A percentile compares a stretch with the other conserved stretches of the same genome.
These are phyloP conservation scores for Teunomyces tritomae DNA, from an alignment of 805 yeast species.

Conservation along the genomic window DNA sequence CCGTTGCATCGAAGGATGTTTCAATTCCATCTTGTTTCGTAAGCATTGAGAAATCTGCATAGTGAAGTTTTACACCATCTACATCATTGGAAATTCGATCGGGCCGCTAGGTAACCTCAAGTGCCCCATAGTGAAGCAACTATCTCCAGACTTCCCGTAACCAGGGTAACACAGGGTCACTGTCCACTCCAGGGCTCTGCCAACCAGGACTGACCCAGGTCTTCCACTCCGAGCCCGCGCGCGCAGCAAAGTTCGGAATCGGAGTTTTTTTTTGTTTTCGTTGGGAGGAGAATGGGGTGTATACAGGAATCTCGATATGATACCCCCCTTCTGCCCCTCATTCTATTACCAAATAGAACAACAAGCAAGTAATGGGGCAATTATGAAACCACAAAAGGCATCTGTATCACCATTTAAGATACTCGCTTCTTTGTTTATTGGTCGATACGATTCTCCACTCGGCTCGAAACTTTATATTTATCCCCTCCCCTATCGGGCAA, in stretches of 20 bases:
- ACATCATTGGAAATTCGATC: not conserved
- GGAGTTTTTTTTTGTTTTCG: constrained; percentile 7
- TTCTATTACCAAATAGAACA: not conserved
- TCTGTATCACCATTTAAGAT: not conserved
- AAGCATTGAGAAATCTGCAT: not conserved
- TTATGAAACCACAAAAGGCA: too few species aligned
- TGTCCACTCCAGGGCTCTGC: not conserved
- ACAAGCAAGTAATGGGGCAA: too few species aligned
- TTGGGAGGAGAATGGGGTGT: not conserved
- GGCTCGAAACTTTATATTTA: not conserved
- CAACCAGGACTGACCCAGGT: not conserved
- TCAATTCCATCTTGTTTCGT: not conserved
- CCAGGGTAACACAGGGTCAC: not conserved
- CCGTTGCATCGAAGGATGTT: not conserved
- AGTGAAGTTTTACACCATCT: not conserved
- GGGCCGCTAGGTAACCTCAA: not conserved
- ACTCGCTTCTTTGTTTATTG: too few species aligned
- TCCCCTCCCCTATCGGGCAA: not conserved
- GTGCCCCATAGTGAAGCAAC: not conserved
- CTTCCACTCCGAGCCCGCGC: constrained; percentile 1
- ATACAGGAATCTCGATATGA: not conserved
- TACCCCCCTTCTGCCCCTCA: not conserved
- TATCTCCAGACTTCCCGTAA: not conserved
- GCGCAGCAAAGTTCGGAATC: constrained; percentile 7
- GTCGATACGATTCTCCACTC: not conserved